Evolutionary conservation across 495 filamentous ascomycete genomes (phyloP).

Genomic region (Aspergillus taichungensis): DNA sequence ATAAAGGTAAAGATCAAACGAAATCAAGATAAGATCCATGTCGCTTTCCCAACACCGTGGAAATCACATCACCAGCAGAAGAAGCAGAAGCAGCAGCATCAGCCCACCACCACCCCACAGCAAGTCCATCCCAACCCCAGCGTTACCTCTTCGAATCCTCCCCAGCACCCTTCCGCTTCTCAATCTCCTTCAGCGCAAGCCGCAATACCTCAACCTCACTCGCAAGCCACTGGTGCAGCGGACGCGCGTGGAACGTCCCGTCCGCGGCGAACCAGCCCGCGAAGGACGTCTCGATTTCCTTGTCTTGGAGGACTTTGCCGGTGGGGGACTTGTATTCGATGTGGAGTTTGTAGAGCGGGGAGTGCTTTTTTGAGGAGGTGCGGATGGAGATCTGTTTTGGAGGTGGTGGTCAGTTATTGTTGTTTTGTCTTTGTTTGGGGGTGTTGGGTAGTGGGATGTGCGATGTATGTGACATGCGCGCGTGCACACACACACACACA

Average conservation of each 20-base stretch:
- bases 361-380: conserved; percentile 64
- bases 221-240: conserved; percentile 77
- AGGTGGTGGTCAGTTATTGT: too few relatives aligned
- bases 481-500: not conserved
- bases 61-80: too few relatives aligned
- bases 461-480: too few relatives aligned
- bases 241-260: conserved; percentile 72
- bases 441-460: too few relatives aligned
- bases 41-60: too few relatives aligned
- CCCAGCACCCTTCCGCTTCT: conserved; percentile 31
- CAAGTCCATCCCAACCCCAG: conserved; percentile 4
- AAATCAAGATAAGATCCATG: too few relatives aligned
- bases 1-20: too few relatives aligned
- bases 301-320: conserved; percentile 34
- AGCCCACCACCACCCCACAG: not conserved
- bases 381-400: conserved; percentile 51
- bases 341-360: conserved; percentile 66
- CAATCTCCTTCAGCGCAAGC: conserved; percentile 51
- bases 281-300: conserved; percentile 60
- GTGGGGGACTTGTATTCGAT: conserved; percentile 45
- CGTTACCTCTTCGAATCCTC: not conserved
- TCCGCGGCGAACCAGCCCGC: conserved; percentile 78
- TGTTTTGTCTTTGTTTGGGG: too few relatives aligned
- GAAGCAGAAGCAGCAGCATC: too few relatives aligned
- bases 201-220: conserved; percentile 59